A percentile compares a stretch with the other conserved stretches of the same genome.
Conservation (phyloP, 768 basidiomycete genomes). For the Ramaria sp. region DNA sequence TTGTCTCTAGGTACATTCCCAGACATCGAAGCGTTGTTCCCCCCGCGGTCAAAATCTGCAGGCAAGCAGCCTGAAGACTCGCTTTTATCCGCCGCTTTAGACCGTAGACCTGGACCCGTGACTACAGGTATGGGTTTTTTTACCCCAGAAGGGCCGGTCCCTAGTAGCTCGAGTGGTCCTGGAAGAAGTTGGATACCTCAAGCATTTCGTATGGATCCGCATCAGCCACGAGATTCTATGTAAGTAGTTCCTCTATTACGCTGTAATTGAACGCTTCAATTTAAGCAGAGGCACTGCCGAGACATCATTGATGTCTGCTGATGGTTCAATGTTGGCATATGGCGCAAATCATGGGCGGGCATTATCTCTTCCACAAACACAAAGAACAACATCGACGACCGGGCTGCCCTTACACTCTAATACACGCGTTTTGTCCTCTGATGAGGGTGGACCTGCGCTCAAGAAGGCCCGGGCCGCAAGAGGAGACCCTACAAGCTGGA, state of each 20-base stretch:
- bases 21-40: slow-evolving; percentile 64
- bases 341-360: slow-evolving; percentile 25
- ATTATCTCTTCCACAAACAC: slow-evolving; percentile 21
- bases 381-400: slow-evolving; percentile 17
- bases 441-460: slow-evolving; percentile 68
- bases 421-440: slow-evolving; percentile 69
- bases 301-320: slow-evolving; percentile 39
- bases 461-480: slow-evolving; percentile 55
- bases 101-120: slow-evolving; percentile 24
- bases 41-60: slow-evolving; percentile 48
- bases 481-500: neutral
- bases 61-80: slow-evolving; percentile 42
- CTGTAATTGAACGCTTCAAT: slow-evolving; percentile 10
- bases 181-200: slow-evolving; percentile 1
- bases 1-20: slow-evolving; percentile 47
- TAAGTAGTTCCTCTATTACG: slow-evolving; percentile 23
- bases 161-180: slow-evolving; percentile 38
- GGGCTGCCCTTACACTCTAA: slow-evolving; percentile 22
- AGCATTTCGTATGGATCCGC: slow-evolving; percentile 44
- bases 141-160: slow-evolving; percentile 54
- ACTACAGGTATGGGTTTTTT: slow-evolving; percentile 67
- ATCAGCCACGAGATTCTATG: slow-evolving; percentile 52
- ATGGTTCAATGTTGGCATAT: slow-evolving; percentile 36
- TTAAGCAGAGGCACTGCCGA: slow-evolving; percentile 44
- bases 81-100: slow-evolving; percentile 9